phyloP scores from a whole-genome alignment of 169 alveolate species.

The Miamiensis avidus region DNA sequence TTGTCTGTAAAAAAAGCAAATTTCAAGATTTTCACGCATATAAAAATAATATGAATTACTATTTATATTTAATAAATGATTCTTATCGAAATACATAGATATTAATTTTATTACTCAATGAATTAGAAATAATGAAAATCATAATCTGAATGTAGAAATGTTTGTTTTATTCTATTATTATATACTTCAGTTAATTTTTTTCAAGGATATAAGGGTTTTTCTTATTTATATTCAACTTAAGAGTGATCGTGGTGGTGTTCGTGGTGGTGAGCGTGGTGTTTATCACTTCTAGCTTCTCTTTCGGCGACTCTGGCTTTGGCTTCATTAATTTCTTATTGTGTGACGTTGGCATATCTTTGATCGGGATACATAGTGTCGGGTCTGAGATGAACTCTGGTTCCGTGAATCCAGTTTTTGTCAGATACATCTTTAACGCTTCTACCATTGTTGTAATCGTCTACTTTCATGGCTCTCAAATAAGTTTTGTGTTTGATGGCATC shows the following conservation, averaged over 20 bases:
- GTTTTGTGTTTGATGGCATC: slow-evolving; percentile 19
- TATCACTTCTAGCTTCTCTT: slow-evolving; percentile 24
- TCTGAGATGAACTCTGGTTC: slow-evolving; percentile 41
- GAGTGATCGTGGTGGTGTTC: background rate
- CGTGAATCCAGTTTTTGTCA: slow-evolving; percentile 48
- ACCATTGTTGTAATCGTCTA: slow-evolving; percentile 35
- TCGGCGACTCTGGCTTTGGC: slow-evolving; percentile 41
- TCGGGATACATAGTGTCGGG: slow-evolving; percentile 55
- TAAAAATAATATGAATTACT: no score
- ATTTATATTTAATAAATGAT: no score
- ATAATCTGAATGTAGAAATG: no score
- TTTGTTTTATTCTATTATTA: no score
- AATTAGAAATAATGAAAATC: no score
- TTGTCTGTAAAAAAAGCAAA: no score
- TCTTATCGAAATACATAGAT: no score
- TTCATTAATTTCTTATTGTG: slow-evolving; percentile 39
- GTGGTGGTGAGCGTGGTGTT: background rate
- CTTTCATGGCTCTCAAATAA: slow-evolving; percentile 24
- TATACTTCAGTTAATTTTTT: no score
- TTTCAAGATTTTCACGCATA: no score
- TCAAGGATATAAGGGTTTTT: slow-evolving; percentile 24
- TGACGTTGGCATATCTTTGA: slow-evolving; percentile 40
- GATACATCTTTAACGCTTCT: slow-evolving; percentile 35
- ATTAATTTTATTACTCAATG: no score
- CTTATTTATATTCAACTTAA: slow-evolving; percentile 13